These are phyloP conservation scores for Tilletia setariae DNA, from an alignment of 1,284 basidiomycete genomes.

Conservation along the genomic window DNA sequence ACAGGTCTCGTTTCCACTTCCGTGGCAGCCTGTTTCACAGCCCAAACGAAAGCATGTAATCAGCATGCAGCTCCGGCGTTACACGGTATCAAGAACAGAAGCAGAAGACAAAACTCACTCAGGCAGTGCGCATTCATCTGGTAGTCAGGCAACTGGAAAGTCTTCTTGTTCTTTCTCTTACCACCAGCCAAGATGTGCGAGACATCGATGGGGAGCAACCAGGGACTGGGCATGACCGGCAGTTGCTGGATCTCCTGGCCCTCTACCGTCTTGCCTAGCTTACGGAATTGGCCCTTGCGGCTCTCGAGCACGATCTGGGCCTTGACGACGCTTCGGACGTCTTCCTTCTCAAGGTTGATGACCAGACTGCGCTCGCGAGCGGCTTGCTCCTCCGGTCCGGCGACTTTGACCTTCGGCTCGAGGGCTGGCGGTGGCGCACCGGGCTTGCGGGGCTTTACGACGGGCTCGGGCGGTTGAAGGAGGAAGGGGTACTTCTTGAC, in stretches of 20 bases:
- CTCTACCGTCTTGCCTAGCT: conserved; percentile 27
- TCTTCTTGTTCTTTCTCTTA: conserved; percentile 35
- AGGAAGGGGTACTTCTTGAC: conserved; percentile 16
- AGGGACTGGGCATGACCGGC: conserved; percentile 35
- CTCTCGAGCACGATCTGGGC: conserved; percentile 43
- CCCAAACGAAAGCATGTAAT: background rate
- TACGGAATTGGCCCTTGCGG: conserved; percentile 18
- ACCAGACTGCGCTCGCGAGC: conserved; percentile 30
- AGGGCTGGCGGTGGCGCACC: conserved; percentile 12
- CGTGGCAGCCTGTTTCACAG: conserved; percentile 29
- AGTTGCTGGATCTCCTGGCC: conserved; percentile 17
- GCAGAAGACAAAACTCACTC: no score
- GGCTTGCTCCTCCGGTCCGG: conserved; percentile 27
- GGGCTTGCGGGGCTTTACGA: conserved; percentile 7
- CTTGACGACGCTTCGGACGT: conserved; percentile 39
- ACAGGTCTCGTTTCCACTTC: conserved; percentile 27
- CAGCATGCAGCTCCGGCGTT: no score
- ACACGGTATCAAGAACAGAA: no score
- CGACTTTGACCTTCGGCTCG: background rate
- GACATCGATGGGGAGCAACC: conserved; percentile 37
- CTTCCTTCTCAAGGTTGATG: conserved; percentile 29
- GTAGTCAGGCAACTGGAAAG: conserved; percentile 34
- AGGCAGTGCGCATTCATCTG: conserved; percentile 31
- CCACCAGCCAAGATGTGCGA: conserved; percentile 21
- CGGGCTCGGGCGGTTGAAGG: conserved; percentile 1